Evolutionary conservation across 2,329 filamentous ascomycete genomes (phyloP).

Genomic region (Teratosphaeria destructans): DNA sequence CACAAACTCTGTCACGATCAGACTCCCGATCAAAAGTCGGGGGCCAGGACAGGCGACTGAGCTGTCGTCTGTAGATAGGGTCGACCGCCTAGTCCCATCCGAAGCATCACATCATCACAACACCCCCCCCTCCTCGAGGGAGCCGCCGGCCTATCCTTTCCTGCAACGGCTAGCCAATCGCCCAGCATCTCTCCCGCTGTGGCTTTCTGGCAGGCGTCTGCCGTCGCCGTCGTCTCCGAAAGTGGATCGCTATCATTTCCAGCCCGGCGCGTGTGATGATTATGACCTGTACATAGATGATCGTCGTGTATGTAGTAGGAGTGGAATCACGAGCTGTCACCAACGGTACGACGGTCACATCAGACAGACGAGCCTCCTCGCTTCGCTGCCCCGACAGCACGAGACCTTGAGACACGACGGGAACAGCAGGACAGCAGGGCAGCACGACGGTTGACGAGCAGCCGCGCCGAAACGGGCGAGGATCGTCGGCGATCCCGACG

Average conservation of each 20-base stretch:
- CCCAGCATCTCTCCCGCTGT: conserved; percentile 5
- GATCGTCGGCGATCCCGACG: not conserved
- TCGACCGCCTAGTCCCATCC: too few relatives aligned
- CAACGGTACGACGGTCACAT: not conserved
- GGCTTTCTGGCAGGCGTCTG: not conserved
- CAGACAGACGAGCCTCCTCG: not conserved
- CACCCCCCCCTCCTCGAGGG: not conserved
- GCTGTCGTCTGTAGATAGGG: too few relatives aligned
- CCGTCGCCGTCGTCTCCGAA: not conserved
- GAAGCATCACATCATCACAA: not conserved
- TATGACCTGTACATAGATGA: not conserved
- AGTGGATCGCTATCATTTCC: not conserved
- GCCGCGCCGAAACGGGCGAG: not conserved
- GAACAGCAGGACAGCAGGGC: too few relatives aligned
- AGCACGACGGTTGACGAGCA: not conserved
- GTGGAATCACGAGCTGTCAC: not conserved
- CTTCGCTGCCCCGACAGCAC: not conserved
- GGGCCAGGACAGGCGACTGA: not conserved
- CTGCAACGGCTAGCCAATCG: conserved; percentile 2
- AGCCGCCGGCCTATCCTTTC: conserved; percentile 1
- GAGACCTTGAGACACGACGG: not conserved
- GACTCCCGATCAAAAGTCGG: not conserved
- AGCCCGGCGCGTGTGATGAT: not conserved
- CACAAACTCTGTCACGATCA: not conserved
- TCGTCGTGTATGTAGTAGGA: not conserved